Base-by-base conservation (phyloP, 371 early-diverging fungal genomes). In the Syncephalastrum monosporum region DNA sequence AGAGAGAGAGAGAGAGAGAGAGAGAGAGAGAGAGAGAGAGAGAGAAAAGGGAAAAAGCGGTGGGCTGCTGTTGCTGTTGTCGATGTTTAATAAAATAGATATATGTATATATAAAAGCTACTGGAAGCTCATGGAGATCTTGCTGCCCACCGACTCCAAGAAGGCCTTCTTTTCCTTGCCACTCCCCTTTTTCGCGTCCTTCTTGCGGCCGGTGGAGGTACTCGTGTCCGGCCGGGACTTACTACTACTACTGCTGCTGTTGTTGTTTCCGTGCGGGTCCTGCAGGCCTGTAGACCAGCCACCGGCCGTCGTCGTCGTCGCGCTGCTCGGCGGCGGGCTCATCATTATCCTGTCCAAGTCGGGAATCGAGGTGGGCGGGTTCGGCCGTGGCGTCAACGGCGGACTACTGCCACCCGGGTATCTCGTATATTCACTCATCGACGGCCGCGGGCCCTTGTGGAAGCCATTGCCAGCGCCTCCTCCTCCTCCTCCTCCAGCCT, bases 141-240 rank as follows among this genome's bases (percentile, higher is more conserved):
- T 72, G n/a, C 65, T 74, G 27, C 75, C 69, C 53, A 69, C 66
- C 16, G 69, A 63, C 52, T 65, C 71, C 48, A 74, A 65, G 51
- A 72, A 69, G 1, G 75, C 64, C 52, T 71, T 75, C 51, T 65
- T 67, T 23, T 74, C 71, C 46, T 74, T 74, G 33, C 66, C 51
- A 29, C 25, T 50, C 5, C 14, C 24, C 13, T 72, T 68, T 50
- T 67, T 65, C 29, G 67, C 60, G 19, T 67, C 67, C 53, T 64
- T 65, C 16, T 24, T 46, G 42, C 53, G 33, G 53, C 53, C 10
- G 51, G 49, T 41, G 21, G 53, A 47, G 15, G 53, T 33, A 10
- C 38, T 33, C 38, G 38, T 33, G 38, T 33, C 38, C 38, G 38
- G 38, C 38, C 38, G 19, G 48, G 50, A 25, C 5, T 57, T 45